phyloP scores from a whole-genome alignment of 2,329 filamentous ascomycete genomes.

The Xylaria sp. region DNA sequence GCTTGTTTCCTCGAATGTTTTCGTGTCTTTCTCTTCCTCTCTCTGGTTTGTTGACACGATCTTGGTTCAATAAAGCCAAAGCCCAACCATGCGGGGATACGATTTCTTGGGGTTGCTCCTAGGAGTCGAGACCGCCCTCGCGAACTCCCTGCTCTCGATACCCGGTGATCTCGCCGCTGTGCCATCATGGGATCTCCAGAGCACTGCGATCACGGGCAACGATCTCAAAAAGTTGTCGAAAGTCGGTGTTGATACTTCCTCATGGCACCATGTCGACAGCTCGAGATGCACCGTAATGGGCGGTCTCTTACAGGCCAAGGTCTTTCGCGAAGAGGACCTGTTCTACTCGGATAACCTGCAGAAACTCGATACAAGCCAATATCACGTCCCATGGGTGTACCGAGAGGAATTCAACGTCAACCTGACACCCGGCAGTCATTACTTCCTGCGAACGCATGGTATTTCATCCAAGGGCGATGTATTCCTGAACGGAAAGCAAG shows the following conservation, averaged over 20 bases:
- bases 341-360: constrained; percentile 50
- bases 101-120: constrained; percentile 18
- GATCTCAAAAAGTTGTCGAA: constrained; percentile 38
- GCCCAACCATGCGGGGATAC: constrained; percentile 20
- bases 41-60: neutral
- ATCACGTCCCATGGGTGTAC: constrained; percentile 54
- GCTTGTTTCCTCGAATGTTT: neutral
- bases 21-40: neutral
- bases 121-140: constrained; percentile 7
- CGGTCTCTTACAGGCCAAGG: constrained; percentile 47
- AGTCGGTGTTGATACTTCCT: constrained; percentile 40
- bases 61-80: neutral
- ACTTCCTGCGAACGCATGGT: constrained; percentile 52
- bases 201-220: constrained; percentile 34
- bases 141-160: constrained; percentile 19
- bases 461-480: constrained; percentile 57
- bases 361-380: constrained; percentile 41
- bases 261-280: constrained; percentile 45
- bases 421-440: constrained; percentile 36
- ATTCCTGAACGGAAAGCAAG: constrained; percentile 50
- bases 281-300: constrained; percentile 53
- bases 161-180: constrained; percentile 30
- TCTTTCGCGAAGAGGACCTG: constrained; percentile 48
- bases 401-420: constrained; percentile 46
- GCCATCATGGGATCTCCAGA: constrained; percentile 46